phyloP scores from a whole-genome alignment of 1,284 basidiomycete species.

The Athelia sp. region DNA sequence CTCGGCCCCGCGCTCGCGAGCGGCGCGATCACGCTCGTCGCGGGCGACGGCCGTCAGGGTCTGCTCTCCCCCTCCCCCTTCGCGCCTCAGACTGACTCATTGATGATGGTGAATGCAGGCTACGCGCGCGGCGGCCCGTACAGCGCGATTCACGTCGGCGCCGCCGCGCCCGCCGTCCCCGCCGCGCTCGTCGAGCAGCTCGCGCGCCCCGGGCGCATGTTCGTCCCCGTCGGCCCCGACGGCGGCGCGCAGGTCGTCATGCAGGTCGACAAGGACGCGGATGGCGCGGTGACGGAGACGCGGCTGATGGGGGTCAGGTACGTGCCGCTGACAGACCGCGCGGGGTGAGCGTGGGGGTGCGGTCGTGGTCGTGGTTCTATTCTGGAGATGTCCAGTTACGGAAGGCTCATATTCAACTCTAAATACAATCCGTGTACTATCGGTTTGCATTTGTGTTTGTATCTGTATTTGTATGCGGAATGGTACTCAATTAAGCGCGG shows the following conservation, averaged over 20 bases:
- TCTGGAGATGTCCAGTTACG: too few relatives aligned
- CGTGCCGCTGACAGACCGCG: constrained; percentile 32
- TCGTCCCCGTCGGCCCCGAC: constrained; percentile 81
- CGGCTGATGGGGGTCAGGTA: constrained; percentile 79
- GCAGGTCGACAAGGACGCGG: constrained; percentile 76
- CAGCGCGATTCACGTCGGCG: constrained; percentile 92
- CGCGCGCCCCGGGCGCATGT: constrained; percentile 83
- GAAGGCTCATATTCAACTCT: too few relatives aligned
- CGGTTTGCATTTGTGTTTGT: too few relatives aligned
- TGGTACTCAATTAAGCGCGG: too few relatives aligned
- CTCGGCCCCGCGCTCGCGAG: constrained; percentile 49
- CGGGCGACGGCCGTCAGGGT: constrained; percentile 83
- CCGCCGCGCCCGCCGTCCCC: constrained; percentile 79
- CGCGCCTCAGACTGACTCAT: too few relatives aligned
- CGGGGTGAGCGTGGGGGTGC: too few relatives aligned
- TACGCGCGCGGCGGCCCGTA: too few relatives aligned
- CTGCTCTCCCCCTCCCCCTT: too few relatives aligned
- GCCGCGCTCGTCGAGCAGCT: constrained; percentile 76
- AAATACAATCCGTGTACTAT: too few relatives aligned
- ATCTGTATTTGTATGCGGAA: too few relatives aligned
- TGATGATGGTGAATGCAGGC: too few relatives aligned
- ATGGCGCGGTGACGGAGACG: constrained; percentile 65
- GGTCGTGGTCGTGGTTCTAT: too few relatives aligned
- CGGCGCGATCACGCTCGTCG: constrained; percentile 57
- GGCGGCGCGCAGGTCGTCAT: constrained; percentile 63